Base-by-base conservation (phyloP, 176 grass and related monocot genomes). In the Carex kokanica region DNA sequence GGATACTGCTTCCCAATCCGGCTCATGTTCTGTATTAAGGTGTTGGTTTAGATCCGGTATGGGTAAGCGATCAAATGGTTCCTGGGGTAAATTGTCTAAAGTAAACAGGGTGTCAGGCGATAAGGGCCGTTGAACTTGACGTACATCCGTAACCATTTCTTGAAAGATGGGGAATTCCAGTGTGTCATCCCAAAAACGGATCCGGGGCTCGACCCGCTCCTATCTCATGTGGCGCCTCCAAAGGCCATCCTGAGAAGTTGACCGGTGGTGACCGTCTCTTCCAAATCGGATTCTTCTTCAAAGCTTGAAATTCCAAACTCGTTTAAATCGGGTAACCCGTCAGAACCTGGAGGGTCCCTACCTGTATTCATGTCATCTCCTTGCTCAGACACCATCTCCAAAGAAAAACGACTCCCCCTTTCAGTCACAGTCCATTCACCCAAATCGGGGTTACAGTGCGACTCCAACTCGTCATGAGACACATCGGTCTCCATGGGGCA, bases 1-100 rank as follows among this genome's bases (percentile, higher is more conserved):
- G 66, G 83, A 70, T 9, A 84, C 80, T 51, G 89, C 88, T 60
- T 90, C 84, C 90, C 91, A 89, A 75, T 91, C 71, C 11, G 74
- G 51, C 5, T 75, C 45, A 69, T 67, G 51, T 83, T 83, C 87
- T 11, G 81, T 64, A 51, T 84, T 88, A 32, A 81, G 53, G 74
- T 88, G 90, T 84, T 85, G 91, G 63, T 87, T 65, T 45, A 89
- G 69, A 5, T 67, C 68, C 38, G 63, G 60, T 7, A 85, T 90
- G 45, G 87, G 92, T 78, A 93, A 65, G 82, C 92, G 91, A 31
- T 93, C 87, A 84, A 79, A 90, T 8, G 51, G 15, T 21, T 25
- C 71, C 4, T 14, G 38, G 15, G 41, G 40, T 75, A 49, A 16
- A 29, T 34, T 38, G 3, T 82, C 58, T 18, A 41, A 43, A 64